Conservation (phyloP, 371 early-diverging fungal species). For the Actinomortierella ambigua region DNA sequence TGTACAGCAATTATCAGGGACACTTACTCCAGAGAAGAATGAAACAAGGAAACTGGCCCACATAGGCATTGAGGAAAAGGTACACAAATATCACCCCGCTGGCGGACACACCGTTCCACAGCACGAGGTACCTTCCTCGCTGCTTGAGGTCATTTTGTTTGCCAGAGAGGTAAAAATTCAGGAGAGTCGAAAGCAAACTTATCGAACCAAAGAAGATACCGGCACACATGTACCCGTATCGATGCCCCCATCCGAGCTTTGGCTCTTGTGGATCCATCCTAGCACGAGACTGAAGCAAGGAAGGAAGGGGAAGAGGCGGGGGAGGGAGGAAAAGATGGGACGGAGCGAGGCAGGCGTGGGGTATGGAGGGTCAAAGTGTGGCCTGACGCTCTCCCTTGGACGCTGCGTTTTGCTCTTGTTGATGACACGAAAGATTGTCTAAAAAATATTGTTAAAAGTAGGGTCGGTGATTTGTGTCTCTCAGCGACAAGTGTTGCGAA, state of each 20-base stretch:
- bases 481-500: no score
- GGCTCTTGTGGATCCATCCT: neutral
- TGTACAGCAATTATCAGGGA: neutral
- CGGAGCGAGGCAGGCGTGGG: no score
- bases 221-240: constrained; percentile 20
- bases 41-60: constrained; percentile 39
- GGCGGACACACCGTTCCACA: constrained; percentile 43
- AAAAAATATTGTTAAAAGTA: no score
- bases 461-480: no score
- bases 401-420: no score
- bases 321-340: no score
- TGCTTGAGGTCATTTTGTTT: constrained; percentile 41
- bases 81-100: constrained; percentile 30
- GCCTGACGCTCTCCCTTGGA: no score
- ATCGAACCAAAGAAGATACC: constrained; percentile 33
- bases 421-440: no score
- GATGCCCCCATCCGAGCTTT: constrained; percentile 21
- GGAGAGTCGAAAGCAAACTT: constrained; percentile 23
- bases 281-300: no score
- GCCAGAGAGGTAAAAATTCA: constrained; percentile 30
- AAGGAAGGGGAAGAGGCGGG: no score
- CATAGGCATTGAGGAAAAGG: constrained; percentile 38
- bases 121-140: constrained; percentile 41
- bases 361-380: no score
- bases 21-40: constrained; percentile 39